phyloP scores from a whole-genome alignment of 108 stramenopile genomes.

The Skeletonema tropicum region DNA sequence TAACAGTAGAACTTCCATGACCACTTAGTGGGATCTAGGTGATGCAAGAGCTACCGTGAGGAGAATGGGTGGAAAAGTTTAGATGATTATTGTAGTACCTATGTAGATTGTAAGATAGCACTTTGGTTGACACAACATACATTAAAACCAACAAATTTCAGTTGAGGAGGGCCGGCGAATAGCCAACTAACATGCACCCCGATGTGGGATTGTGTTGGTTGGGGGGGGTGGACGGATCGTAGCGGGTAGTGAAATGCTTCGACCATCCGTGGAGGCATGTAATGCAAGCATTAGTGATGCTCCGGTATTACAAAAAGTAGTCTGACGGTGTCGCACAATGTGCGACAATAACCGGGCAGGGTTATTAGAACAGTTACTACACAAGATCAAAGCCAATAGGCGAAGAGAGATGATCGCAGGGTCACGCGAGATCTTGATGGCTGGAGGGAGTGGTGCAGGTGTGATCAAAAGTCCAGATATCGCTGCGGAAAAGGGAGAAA shows the following conservation, averaged over 20 bases:
- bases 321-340: constrained; percentile 62
- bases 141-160: too few species aligned
- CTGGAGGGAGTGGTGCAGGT: neutral
- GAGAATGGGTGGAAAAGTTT: neutral
- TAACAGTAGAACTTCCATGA: neutral
- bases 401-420: constrained; percentile 74
- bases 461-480: neutral
- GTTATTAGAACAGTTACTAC: constrained; percentile 86
- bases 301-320: constrained; percentile 67
- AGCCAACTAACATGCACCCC: too few species aligned
- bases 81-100: neutral
- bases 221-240: constrained; percentile 64
- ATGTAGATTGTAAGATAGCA: neutral
- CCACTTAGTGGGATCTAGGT: neutral
- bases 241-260: constrained; percentile 88
- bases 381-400: constrained; percentile 87
- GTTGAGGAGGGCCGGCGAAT: neutral
- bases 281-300: constrained; percentile 74
- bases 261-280: constrained; percentile 77
- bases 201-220: neutral
- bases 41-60: too few species aligned
- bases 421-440: neutral
- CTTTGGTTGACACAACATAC: too few species aligned
- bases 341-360: constrained; percentile 65
- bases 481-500: neutral